Percentiles rank a stretch among this genome's conserved stretches.
These are phyloP conservation scores for Aspergillus ellipticus DNA, from an alignment of 495 filamentous ascomycete species.

Conservation along the genomic window DNA sequence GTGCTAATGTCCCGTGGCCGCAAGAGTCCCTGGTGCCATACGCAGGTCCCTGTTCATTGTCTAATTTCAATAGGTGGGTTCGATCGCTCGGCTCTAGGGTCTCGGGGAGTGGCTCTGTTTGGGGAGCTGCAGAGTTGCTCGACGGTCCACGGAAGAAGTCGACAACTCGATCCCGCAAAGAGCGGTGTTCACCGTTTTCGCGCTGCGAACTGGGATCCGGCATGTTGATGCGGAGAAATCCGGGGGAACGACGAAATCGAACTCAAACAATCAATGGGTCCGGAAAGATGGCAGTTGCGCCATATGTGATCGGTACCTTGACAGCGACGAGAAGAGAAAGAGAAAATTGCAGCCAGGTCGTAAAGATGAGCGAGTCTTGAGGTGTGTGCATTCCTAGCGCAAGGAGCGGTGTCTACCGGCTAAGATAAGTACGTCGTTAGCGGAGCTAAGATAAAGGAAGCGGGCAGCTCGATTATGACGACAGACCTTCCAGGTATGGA, in stretches of 20 bases:
- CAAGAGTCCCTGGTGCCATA: slow-evolving; percentile 48
- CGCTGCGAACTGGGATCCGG: slow-evolving; percentile 27
- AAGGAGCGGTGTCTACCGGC: slow-evolving; percentile 9
- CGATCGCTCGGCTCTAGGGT: slow-evolving; percentile 23
- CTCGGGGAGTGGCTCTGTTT: slow-evolving; percentile 1
- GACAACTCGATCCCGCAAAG: slow-evolving; percentile 35
- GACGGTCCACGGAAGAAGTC: slow-evolving; percentile 29
- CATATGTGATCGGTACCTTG: not conserved
- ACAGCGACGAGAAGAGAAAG: not conserved
- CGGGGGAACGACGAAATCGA: not conserved
- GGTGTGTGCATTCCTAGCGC: slow-evolving; percentile 4
- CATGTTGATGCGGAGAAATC: slow-evolving; percentile 17
- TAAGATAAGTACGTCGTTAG: slow-evolving; percentile 5
- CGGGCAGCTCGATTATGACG: no score
- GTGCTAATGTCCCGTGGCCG: no score
- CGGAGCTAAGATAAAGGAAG: not conserved
- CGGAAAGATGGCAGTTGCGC: not conserved
- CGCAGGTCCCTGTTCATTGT: slow-evolving; percentile 30
- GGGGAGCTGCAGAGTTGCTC: slow-evolving; percentile 1
- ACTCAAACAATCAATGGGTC: slow-evolving; percentile 1
- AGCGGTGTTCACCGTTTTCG: slow-evolving; percentile 21
- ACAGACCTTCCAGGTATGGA: no score
- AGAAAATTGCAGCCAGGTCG: not conserved
- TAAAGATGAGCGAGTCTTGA: slow-evolving; percentile 1
- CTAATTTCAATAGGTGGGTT: slow-evolving; percentile 38